A percentile compares a stretch with the other conserved stretches of the same genome.
Evolutionary conservation across 805 yeast genomes (phyloP).

Genomic region (Hanseniaspora meyeri): DNA sequence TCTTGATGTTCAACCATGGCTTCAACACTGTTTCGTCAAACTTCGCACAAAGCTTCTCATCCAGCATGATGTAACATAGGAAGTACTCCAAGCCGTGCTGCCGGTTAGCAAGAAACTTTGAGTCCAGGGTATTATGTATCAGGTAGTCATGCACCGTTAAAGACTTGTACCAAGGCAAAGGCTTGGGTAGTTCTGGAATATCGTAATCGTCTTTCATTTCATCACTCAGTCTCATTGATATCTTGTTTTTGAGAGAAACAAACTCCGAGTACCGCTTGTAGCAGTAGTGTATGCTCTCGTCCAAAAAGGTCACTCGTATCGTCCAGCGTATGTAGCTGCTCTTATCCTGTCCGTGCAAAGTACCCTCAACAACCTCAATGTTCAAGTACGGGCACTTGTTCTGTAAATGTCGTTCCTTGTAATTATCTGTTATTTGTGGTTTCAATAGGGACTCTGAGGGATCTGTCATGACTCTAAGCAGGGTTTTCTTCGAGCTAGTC

Average conservation of each 20-base stretch:
- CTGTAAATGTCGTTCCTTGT: neutral
- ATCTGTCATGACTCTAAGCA: neutral
- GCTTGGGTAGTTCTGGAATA: slow-evolving; percentile 43
- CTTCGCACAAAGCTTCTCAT: slow-evolving; percentile 32
- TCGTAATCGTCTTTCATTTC: slow-evolving; percentile 17
- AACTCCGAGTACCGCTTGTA: slow-evolving; percentile 14
- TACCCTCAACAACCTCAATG: slow-evolving; percentile 12
- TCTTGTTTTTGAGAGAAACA: slow-evolving; percentile 8
- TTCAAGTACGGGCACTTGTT: slow-evolving; percentile 3
- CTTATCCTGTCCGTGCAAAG: neutral
- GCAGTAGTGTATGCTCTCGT: slow-evolving; percentile 4
- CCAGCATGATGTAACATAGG: slow-evolving; percentile 40
- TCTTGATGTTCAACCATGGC: slow-evolving; percentile 19
- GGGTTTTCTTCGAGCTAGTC: slow-evolving; percentile 1
- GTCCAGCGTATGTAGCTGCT: slow-evolving; percentile 8
- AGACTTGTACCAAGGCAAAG: slow-evolving; percentile 29
- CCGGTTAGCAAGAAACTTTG: slow-evolving; percentile 40
- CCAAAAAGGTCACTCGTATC: neutral
- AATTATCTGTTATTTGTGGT: neutral
- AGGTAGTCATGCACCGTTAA: slow-evolving; percentile 19
- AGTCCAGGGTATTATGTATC: slow-evolving; percentile 28
- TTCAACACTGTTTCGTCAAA: slow-evolving; percentile 27
- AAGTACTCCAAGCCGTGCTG: slow-evolving; percentile 50
- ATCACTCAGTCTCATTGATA: neutral
- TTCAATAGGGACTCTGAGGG: neutral